These are phyloP conservation scores for Erodium texanum DNA, from an alignment of 441 rosid species.

Conservation along the genomic window DNA sequence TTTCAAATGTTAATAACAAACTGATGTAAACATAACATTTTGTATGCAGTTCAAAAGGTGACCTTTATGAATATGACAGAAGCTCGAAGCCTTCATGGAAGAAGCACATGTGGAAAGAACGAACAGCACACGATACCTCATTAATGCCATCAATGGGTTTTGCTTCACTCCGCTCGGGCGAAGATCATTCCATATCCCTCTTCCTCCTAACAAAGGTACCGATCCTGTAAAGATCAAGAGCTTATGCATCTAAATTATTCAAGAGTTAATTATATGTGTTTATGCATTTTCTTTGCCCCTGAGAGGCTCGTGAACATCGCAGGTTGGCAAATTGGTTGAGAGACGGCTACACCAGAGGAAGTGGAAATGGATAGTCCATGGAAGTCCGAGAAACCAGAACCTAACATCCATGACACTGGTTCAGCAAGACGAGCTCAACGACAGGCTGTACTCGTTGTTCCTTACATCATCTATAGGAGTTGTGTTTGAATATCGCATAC, in stretches of 20 bases:
- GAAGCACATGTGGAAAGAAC: slow-evolving; percentile 52
- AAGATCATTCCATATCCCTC: slow-evolving; percentile 43
- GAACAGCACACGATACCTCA: slow-evolving; percentile 29
- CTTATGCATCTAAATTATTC: background rate
- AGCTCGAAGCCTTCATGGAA: slow-evolving; percentile 67
- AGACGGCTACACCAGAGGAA: slow-evolving; percentile 46
- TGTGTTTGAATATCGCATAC: slow-evolving; percentile 38
- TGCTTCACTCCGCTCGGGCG: slow-evolving; percentile 32
- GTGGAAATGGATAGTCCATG: slow-evolving; percentile 69
- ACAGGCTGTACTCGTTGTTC: slow-evolving; percentile 32
- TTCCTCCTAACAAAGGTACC: slow-evolving; percentile 66
- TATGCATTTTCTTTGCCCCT: background rate
- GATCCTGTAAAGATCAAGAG: too few species aligned
- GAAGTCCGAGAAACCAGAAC: slow-evolving; percentile 39
- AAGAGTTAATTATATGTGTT: background rate
- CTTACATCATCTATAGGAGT: slow-evolving; percentile 44
- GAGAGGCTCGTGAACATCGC: background rate
- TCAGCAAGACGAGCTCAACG: slow-evolving; percentile 36
- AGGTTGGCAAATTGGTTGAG: slow-evolving; percentile 51
- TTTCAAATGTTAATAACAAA: background rate
- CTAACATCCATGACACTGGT: slow-evolving; percentile 46
- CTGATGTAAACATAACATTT: slow-evolving; percentile 10
- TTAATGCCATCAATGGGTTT: slow-evolving; percentile 34
- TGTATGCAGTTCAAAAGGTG: slow-evolving; percentile 49
- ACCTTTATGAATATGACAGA: slow-evolving; percentile 57